These are phyloP conservation scores for Naganishia cerealis DNA, from an alignment of 1,284 basidiomycete genomes.

Conservation along the genomic window DNA sequence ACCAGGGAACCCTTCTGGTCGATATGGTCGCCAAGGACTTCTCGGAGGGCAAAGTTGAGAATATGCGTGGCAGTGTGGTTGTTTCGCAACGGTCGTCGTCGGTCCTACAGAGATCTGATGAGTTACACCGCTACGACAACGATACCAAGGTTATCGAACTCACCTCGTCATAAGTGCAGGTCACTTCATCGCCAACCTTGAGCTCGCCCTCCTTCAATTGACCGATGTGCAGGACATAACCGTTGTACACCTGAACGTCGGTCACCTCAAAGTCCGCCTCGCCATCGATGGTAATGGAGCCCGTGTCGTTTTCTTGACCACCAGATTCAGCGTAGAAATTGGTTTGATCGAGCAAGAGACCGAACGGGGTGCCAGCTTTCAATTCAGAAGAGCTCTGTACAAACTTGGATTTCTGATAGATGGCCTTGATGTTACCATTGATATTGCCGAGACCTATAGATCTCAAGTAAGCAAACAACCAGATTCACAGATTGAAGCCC, in stretches of 20 bases:
- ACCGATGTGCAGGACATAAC: constrained; percentile 87
- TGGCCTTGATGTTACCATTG: constrained; percentile 73
- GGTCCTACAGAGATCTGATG: constrained; percentile 60
- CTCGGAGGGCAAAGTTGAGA: constrained; percentile 88
- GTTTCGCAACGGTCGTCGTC: constrained; percentile 90
- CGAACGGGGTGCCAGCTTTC: constrained; percentile 67
- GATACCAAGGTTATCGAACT: constrained; percentile 36
- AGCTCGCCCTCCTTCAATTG: constrained; percentile 74
- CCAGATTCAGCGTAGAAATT: constrained; percentile 97
- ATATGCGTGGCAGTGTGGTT: constrained; percentile 99
- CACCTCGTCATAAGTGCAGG: constrained; percentile 73
- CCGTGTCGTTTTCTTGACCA: constrained; percentile 95
- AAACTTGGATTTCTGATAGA: constrained; percentile 83
- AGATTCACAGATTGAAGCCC: not conserved
- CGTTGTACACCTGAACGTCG: constrained; percentile 83
- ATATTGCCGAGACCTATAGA: constrained; percentile 70
- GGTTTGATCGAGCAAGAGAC: constrained; percentile 87
- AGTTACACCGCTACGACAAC: not conserved
- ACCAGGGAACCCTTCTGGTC: constrained; percentile 98
- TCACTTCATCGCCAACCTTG: constrained; percentile 67
- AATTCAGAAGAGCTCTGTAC: constrained; percentile 66
- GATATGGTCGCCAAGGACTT: constrained; percentile 91
- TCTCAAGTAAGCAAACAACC: constrained; percentile 12
- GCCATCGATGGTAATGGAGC: constrained; percentile 88
- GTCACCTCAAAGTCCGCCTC: constrained; percentile 88